Evolutionary conservation across 331 rosid species (phyloP).

Genomic region (Acacia concinna): DNA sequence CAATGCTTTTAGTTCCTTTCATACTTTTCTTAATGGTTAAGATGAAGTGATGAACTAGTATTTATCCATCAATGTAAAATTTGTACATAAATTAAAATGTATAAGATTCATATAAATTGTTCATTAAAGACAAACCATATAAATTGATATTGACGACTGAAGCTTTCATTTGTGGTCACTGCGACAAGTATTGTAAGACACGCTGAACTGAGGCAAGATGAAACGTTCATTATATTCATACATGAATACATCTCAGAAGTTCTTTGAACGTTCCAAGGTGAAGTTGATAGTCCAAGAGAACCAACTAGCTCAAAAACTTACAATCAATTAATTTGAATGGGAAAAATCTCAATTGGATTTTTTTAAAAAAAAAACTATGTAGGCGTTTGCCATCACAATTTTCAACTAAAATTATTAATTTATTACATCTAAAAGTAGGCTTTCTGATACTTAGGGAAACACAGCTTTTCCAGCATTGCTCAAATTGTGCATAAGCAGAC

Average conservation of each 20-base stretch:
- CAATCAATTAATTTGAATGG: background rate
- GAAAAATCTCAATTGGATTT: background rate
- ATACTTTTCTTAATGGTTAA: background rate
- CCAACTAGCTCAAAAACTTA: background rate
- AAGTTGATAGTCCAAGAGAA: slow-evolving; percentile 2
- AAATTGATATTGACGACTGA: background rate
- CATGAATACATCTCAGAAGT: slow-evolving; percentile 7
- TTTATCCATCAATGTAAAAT: background rate
- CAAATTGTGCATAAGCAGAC: slow-evolving; percentile 25
- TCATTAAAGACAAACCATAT: no score
- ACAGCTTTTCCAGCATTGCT: slow-evolving; percentile 24
- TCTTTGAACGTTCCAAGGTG: background rate
- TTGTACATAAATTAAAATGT: background rate
- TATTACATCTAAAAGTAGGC: background rate
- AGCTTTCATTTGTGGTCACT: background rate
- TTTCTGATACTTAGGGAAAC: background rate
- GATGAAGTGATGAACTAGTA: background rate
- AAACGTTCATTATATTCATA: background rate
- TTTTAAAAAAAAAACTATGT: no score
- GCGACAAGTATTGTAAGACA: background rate
- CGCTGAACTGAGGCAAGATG: background rate
- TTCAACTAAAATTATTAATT: background rate
- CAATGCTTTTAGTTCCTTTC: background rate
- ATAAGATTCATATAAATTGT: background rate
- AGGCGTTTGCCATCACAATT: background rate